phyloP scores from a whole-genome alignment of 495 filamentous ascomycete genomes.

The Mytilinidion resinicola region DNA sequence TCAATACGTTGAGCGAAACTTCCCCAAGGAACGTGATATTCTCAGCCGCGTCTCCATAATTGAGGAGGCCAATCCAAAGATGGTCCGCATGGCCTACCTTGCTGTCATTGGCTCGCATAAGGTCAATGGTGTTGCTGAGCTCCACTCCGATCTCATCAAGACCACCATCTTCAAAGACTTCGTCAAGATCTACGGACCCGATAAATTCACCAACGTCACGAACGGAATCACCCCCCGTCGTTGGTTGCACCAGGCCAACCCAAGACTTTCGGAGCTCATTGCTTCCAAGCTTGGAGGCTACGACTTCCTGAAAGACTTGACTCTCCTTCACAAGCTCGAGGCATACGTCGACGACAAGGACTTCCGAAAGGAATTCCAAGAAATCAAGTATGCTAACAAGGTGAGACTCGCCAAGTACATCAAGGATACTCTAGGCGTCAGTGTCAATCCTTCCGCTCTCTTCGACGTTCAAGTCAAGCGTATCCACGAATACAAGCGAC shows the following conservation, averaged over 20 bases:
- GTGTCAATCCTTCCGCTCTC: conserved; percentile 77
- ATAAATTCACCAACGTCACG: conserved; percentile 98
- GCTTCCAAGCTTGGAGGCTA: conserved; percentile 77
- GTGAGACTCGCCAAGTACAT: conserved; percentile 84
- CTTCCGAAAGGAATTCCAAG: conserved; percentile 86
- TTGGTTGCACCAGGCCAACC: conserved; percentile 98
- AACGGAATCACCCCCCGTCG: conserved; percentile 93
- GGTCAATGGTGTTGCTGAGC: conserved; percentile 94
- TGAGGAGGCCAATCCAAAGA: conserved; percentile 95
- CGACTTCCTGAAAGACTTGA: conserved; percentile 82
- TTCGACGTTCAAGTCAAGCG: conserved; percentile 98
- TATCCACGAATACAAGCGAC: conserved; percentile 98
- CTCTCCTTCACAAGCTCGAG: conserved; percentile 76
- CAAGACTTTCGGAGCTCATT: conserved; percentile 83
- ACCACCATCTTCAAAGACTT: conserved; percentile 99
- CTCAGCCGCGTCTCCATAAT: conserved; percentile 86
- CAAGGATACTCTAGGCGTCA: conserved; percentile 67
- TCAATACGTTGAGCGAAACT: conserved; percentile 78
- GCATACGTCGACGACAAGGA: conserved; percentile 70
- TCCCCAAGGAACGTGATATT: conserved; percentile 84
- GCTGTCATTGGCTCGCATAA: conserved; percentile 98
- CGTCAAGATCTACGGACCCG: conserved; percentile 82
- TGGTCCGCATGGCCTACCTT: conserved; percentile 93
- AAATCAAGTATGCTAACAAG: conserved; percentile 77
- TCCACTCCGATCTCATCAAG: conserved; percentile 94